Evolutionary conservation across 1,284 basidiomycete genomes (phyloP).

Genomic region (Sanghuangporus baumii): DNA sequence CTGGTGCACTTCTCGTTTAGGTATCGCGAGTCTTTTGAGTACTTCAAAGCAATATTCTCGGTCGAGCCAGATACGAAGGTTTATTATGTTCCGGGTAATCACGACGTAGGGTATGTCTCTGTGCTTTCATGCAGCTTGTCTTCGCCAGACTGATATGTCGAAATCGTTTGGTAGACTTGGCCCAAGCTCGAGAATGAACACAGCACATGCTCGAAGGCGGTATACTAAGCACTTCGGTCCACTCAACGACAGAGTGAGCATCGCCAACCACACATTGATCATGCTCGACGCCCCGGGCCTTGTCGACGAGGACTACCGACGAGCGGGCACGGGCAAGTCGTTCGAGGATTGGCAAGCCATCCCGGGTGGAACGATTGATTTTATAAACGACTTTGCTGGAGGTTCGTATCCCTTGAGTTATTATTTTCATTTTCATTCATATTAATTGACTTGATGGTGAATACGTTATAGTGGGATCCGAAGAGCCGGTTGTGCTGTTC

Average conservation of each 20-base stretch:
- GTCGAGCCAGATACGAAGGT: constrained; percentile 35
- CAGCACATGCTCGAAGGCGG: constrained; percentile 52
- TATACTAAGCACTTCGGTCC: constrained; percentile 66
- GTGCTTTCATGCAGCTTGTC: constrained; percentile 7
- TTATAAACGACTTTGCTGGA: constrained; percentile 55
- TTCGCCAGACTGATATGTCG: not conserved
- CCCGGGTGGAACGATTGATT: constrained; percentile 63
- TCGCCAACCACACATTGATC: constrained; percentile 70
- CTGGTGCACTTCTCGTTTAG: not conserved
- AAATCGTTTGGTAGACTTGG: not conserved
- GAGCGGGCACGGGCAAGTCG: constrained; percentile 44
- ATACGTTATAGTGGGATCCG: constrained; percentile 18
- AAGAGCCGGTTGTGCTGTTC: constrained; percentile 59
- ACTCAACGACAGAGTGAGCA: constrained; percentile 43
- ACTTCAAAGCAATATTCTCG: constrained; percentile 60
- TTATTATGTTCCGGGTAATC: constrained; percentile 80
- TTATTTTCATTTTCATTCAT: not conserved
- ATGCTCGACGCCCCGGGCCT: constrained; percentile 73
- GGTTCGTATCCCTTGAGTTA: constrained; percentile 30
- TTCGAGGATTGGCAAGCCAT: constrained; percentile 59
- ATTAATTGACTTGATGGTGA: not conserved
- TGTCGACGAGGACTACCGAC: constrained; percentile 70
- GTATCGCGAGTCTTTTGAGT: not conserved
- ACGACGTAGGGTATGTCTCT: constrained; percentile 66
- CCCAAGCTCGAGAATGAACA: constrained; percentile 21